Conservation (phyloP, 306 rosid species). For the Arachis stenosperma region DNA sequence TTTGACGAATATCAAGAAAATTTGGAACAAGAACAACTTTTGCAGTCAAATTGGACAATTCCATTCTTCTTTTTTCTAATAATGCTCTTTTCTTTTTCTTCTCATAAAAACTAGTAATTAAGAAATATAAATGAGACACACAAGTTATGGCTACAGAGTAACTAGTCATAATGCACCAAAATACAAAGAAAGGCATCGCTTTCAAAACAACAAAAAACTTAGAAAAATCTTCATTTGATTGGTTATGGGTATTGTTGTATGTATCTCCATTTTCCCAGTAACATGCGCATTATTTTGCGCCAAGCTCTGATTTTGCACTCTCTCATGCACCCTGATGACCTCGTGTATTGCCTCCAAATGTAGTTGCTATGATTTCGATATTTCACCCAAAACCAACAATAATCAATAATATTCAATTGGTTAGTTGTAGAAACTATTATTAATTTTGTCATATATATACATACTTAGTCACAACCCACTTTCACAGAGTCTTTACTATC, state of each 20-base stretch:
- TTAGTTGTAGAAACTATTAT: not conserved
- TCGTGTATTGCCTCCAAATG: slow-evolving; percentile 21
- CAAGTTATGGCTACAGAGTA: slow-evolving; percentile 8
- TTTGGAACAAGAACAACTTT: slow-evolving; percentile 24
- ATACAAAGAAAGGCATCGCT: slow-evolving; percentile 33
- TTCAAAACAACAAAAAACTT: slow-evolving; percentile 40
- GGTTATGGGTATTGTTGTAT: not conserved
- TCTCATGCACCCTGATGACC: not conserved
- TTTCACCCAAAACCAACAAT: slow-evolving; percentile 40
- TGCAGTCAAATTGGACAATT: slow-evolving; percentile 35
- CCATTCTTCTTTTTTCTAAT: slow-evolving; percentile 6
- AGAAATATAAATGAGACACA: slow-evolving; percentile 4
- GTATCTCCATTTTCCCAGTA: not conserved
- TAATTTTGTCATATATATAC: slow-evolving; percentile 39
- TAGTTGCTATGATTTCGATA: slow-evolving; percentile 38
- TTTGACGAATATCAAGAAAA: slow-evolving; percentile 13
- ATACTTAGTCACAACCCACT: slow-evolving; percentile 32
- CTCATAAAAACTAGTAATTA: no score
- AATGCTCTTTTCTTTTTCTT: not conserved
- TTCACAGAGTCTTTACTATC: slow-evolving; percentile 13
- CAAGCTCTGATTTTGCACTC: not conserved
- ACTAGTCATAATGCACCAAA: not conserved
- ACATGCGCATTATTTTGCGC: slow-evolving; percentile 51
- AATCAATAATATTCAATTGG: not conserved
- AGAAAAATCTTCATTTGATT: slow-evolving; percentile 28